Evolutionary conservation across 2,329 filamentous ascomycete species (phyloP).

Genomic region (Venturia oleaginea): DNA sequence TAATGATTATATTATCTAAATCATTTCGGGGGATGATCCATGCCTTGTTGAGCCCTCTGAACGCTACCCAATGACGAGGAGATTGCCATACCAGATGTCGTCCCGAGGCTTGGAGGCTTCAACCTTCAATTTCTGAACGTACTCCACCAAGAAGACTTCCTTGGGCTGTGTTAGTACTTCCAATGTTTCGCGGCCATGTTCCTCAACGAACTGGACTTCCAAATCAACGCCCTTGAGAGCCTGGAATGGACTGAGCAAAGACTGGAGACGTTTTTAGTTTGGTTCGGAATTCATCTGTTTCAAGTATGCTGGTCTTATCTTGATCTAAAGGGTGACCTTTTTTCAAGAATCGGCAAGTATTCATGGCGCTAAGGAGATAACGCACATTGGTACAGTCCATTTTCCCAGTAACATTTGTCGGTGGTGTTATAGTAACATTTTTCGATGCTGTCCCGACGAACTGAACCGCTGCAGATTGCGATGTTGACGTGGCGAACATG

Average conservation of each 20-base stretch:
- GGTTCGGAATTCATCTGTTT: no score
- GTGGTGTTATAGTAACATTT: no score
- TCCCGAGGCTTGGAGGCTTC: neutral
- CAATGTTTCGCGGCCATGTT: neutral
- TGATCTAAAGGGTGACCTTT: no score
- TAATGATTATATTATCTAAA: neutral
- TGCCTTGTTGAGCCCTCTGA: neutral
- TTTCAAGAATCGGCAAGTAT: no score
- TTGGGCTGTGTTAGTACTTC: neutral
- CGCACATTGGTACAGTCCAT: no score
- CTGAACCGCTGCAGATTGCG: no score
- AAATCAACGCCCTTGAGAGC: neutral
- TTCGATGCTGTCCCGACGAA: no score
- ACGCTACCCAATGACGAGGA: neutral
- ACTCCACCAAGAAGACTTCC: neutral
- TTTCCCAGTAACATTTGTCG: no score
- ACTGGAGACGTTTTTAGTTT: neutral
- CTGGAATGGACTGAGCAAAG: neutral
- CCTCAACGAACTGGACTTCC: neutral
- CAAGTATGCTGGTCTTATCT: no score
- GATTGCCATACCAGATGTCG: neutral
- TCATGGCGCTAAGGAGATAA: no score
- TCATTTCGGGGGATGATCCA: neutral
- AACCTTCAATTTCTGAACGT: neutral
- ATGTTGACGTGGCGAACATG: no score